phyloP scores from a whole-genome alignment of 2,329 filamentous ascomycete species.

The Colletotrichum trifolii region DNA sequence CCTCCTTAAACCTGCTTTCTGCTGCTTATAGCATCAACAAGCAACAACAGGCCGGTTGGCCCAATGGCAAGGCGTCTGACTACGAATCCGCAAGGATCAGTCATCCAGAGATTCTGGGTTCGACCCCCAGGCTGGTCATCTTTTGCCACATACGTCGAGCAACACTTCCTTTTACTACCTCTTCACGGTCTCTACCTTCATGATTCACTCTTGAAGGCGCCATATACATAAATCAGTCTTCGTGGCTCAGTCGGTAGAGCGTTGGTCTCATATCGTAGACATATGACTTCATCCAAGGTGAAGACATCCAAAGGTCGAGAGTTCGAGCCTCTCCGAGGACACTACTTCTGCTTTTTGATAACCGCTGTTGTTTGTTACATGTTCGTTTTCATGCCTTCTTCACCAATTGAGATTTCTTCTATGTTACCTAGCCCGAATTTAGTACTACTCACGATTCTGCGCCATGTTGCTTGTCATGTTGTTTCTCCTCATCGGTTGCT shows the following conservation, averaged over 20 bases:
- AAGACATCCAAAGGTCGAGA: constrained; percentile 29
- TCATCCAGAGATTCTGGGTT: constrained; percentile 36
- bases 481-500: too few relatives aligned
- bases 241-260: constrained; percentile 21
- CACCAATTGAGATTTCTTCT: too few relatives aligned
- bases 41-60: constrained; percentile 40
- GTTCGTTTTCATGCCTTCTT: too few relatives aligned
- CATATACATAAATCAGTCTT: not conserved
- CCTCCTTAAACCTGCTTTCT: too few relatives aligned
- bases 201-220: accelerated
- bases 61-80: constrained; percentile 57
- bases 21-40: too few relatives aligned
- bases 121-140: constrained; percentile 36
- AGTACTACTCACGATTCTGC: too few relatives aligned
- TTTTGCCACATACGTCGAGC: too few relatives aligned
- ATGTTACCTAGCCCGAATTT: too few relatives aligned
- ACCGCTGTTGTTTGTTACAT: too few relatives aligned
- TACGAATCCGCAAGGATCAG: constrained; percentile 42
- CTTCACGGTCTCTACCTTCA: too few relatives aligned
- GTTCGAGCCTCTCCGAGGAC: constrained; percentile 28
- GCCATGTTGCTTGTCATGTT: too few relatives aligned
- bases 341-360: not conserved
- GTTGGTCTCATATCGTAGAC: constrained; percentile 1
- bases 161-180: too few relatives aligned
- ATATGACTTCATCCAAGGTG: constrained; percentile 8